Evolutionary conservation across 208 protist species (phyloP).

Genomic region (Crithidia mellificae): DNA sequence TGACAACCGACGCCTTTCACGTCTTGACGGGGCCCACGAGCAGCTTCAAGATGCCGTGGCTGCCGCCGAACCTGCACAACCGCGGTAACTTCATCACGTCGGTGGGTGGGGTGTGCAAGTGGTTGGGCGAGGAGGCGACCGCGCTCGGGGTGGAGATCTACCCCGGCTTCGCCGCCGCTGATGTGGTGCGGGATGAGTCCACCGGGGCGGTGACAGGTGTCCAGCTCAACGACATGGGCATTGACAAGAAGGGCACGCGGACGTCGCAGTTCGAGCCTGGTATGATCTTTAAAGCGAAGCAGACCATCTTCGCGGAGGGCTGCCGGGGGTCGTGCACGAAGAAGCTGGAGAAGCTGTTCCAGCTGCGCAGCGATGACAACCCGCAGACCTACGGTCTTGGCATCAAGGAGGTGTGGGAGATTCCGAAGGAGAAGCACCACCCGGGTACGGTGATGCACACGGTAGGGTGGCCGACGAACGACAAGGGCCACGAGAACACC

Average conservation of each 20-base stretch:
- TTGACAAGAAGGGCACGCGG: slow-evolving; percentile 91
- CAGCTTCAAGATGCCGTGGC: slow-evolving; percentile 60
- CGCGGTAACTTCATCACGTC: slow-evolving; percentile 96
- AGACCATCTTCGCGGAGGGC: slow-evolving; percentile 98
- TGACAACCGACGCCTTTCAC: slow-evolving; percentile 91
- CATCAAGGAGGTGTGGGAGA: slow-evolving; percentile 97
- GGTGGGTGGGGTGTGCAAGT: slow-evolving; percentile 91
- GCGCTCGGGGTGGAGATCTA: slow-evolving; percentile 97
- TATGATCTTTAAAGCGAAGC: slow-evolving; percentile 94
- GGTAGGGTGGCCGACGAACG: slow-evolving; percentile 93
- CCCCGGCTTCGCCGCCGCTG: slow-evolving; percentile 92
- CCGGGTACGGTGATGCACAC: slow-evolving; percentile 94
- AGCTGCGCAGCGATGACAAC: slow-evolving; percentile 77
- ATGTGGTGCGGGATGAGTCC: slow-evolving; percentile 67
- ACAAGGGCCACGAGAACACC: slow-evolving; percentile 84
- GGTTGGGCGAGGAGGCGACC: slow-evolving; percentile 94
- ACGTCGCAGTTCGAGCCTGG: slow-evolving; percentile 94
- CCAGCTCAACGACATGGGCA: slow-evolving; percentile 82
- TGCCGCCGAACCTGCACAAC: slow-evolving; percentile 89
- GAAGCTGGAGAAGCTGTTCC: slow-evolving; percentile 87
- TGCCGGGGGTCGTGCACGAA: slow-evolving; percentile 96
- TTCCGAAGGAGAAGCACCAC: slow-evolving; percentile 84
- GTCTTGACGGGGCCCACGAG: slow-evolving; percentile 67
- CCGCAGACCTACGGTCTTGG: slow-evolving; percentile 97
- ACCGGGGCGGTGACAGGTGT: slow-evolving; percentile 63